Base-by-base conservation (phyloP, 129 eudicot species). In the Flaveria linearis region DNA sequence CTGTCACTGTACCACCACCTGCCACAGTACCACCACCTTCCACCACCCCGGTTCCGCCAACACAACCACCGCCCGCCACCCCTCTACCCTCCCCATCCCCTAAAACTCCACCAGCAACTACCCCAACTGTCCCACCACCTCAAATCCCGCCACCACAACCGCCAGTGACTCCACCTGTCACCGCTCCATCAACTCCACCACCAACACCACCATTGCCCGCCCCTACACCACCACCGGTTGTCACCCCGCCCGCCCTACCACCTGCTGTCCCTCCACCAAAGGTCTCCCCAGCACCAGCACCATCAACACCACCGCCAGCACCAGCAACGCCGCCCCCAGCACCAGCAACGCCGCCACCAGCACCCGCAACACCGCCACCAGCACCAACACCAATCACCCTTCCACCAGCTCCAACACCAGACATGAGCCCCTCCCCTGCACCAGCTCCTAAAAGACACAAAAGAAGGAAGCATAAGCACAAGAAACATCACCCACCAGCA, bases 401-500 rank as follows among this genome's bases (percentile, higher is more conserved):
- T 22, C 12, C 86, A 73, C 87, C 93, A 23, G 63, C 88, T 33
- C 92, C 90, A 25, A 50, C 93, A 41, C 96, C 96, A 0, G 79
- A 36, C 30, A 30, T 55, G 63, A 41, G 76, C 14, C 88, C 93
- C 8, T 55, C 94, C 52, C 96, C 93, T 25, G 91, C 91, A 66
- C 89, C 94, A 72, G 81, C 86, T 50, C 89, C 86, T 4, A 65
- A 62, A 73, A 73, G 82, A 43, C 96, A 84, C 86, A 82, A 73
- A 65, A 86, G 69, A 65, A 81, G 63, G 75, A 88, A 56, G 89
- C 93, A 82, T 72, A 89, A 68, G 80, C 97, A 89, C 88, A 91
- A 78, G 88, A 83, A 78, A 57, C 96, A 89, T 78, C 99, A 88
- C 63, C 91, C 96, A 68, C 98, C 93, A 0, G 98, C 97, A 78